Base-by-base conservation (phyloP, 202 grass and related monocot genomes). In the Zizania palustris region DNA sequence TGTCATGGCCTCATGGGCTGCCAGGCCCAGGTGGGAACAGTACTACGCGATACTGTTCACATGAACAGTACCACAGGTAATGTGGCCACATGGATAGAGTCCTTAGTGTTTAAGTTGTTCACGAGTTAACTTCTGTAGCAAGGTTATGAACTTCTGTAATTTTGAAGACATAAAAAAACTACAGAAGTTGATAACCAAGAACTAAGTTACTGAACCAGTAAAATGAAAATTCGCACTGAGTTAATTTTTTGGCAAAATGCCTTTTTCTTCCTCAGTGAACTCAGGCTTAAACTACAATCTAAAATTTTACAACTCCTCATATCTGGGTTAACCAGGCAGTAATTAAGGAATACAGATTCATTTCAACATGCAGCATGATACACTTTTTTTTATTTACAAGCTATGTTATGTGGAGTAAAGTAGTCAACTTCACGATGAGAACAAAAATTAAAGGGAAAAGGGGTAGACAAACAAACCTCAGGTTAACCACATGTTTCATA, bases 381-480 rank as follows among this genome's bases (percentile, higher is more conserved):
- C 9, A 34, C 5, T 18, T 1, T 55, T 13, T 71, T 20, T 65
- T 10, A 44, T 34, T 54, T 36, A 62, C 28, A 28, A 28, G 28
- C 28, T 28, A 28, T 28, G 28, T 28, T 28, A 28, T 28, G 28
- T 28, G 28, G 28, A 28, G 28, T 0, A 28, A 28, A 28, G 28
- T 28, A 53, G 9, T 1, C 18, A 72, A 34, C 54, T 80, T 53
- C 5, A 22, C 53, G 36, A 55, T 18, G 35, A 45, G 39, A 7
- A 18, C 34, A 19, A 1, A 63, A 45, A 11, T 2, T 4, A 20
- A 39, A 44, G 4, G 22, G 45, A 16, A 38, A 43, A 62, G 54
- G 13, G 18, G n/a, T 44, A 60, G 21, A 61, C 45, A 40, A 57
- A 57, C 38, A 58, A 44, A 81, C 19, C 57, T 72, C 19, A 63